Evolutionary conservation across 495 filamentous ascomycete species (phyloP).

Genomic region (Hypoxylon intermedium): DNA sequence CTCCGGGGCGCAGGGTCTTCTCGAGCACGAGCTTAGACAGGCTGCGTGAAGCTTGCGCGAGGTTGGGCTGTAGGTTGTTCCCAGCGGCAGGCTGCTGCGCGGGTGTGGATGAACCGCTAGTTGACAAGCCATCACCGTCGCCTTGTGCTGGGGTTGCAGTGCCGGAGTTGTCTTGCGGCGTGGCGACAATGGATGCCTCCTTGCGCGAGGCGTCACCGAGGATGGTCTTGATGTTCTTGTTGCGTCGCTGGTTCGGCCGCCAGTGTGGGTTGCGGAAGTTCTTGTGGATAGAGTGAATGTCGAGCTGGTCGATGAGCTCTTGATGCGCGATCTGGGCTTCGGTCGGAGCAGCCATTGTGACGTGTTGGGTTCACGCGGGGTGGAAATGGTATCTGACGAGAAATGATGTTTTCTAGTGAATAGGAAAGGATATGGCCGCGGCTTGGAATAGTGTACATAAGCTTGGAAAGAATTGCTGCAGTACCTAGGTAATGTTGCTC

Average conservation of each 20-base stretch:
- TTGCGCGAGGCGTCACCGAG: conserved; percentile 87
- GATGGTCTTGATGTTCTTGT: conserved; percentile 98
- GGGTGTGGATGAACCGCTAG: conserved; percentile 67
- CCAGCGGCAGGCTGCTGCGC: conserved; percentile 50
- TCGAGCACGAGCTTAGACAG: conserved; percentile 85
- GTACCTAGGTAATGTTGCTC: no score
- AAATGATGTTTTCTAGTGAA: conserved; percentile 10
- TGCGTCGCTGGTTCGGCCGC: conserved; percentile 91
- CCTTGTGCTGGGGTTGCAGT: conserved; percentile 71
- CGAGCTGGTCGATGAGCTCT: conserved; percentile 79
- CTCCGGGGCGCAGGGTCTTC: conserved; percentile 56
- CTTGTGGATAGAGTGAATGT: conserved; percentile 80
- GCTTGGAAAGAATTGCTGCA: background rate
- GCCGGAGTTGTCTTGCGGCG: conserved; percentile 79
- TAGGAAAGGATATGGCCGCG: no score
- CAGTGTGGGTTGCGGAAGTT: conserved; percentile 87
- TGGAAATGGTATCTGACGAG: conserved; percentile 1
- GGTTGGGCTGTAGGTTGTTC: conserved; percentile 64
- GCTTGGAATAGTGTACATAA: background rate
- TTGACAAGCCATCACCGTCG: conserved; percentile 60
- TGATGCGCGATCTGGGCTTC: conserved; percentile 59
- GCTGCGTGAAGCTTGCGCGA: conserved; percentile 83
- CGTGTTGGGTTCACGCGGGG: background rate
- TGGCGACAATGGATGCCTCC: conserved; percentile 77
- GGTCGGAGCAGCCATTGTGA: conserved; percentile 38